Evolutionary conservation across 73 alveolate species (phyloP), one percentile per base, ranked within the genome.

Genomic region (Stentor roeselii): DNA sequence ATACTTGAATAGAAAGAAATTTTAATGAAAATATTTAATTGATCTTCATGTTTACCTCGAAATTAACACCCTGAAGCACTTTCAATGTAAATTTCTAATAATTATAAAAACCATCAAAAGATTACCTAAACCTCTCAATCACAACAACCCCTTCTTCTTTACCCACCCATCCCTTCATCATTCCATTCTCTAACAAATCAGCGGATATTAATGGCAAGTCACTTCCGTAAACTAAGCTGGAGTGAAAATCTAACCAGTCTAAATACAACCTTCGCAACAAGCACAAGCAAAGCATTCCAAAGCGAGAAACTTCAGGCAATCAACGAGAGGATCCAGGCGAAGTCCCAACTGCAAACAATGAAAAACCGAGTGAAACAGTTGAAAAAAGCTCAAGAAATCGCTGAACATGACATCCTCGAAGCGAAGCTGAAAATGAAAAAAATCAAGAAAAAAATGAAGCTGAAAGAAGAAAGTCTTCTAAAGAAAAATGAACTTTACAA

Each of bases 231-330:
- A 50, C 21, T 50, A 50, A 50, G 67, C 67, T 50, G 67, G 67
- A 50, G 67, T 50, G 67, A 50, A 50, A 21, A 21, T 50, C 67
- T 50, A 21, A 21, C 67, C 21, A 50, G 67, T 50, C 67, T 50
- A 6, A 50, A 21, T 50, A 50, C 67, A 11, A 11, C 67, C 6
- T 11, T 50, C 6, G 67, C 21, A 6, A 50, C 67, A 50, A 50
- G 21, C 21, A 21, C 67, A 50, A 50, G 30, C 21, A 50, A 21
- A 21, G 6, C 67, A 50, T 50, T 21, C 21, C 6, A 50, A 50
- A 50, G 21, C 67, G 67, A 50, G 67, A 50, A 50, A 50, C 67
- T 50, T 50, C 67, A 50, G 67, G 67, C 67, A 50, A 50, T 50
- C 6, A 11, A 11, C 21, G 67, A 50, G 6, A 50, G 67, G 67